Conservation (phyloP, 768 basidiomycete species). For the Grammothele lineata region DNA sequence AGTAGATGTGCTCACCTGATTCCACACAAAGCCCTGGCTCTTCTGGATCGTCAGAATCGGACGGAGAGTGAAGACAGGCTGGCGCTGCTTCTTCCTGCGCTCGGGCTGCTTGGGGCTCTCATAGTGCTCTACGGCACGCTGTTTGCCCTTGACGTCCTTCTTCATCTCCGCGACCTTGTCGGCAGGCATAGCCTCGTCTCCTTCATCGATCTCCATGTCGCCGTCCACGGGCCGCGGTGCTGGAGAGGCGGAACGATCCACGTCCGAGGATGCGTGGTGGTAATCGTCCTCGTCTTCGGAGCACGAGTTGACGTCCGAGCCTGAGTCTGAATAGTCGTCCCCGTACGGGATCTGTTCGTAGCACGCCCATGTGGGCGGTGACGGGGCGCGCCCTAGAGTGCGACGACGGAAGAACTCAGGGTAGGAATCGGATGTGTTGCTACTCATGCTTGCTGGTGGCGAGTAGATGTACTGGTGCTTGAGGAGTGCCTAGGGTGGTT, state of each 20-base stretch:
- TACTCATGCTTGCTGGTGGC: conserved; percentile 16
- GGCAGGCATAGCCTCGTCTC: conserved; percentile 31
- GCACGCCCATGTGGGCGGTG: conserved; percentile 85
- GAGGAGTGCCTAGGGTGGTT: neutral
- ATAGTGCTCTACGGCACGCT: conserved; percentile 67
- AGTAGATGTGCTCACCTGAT: conserved; percentile 56
- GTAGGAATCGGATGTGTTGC: conserved; percentile 18
- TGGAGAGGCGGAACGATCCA: conserved; percentile 18
- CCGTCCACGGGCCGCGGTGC: conserved; percentile 23
- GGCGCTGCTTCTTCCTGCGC: conserved; percentile 50
- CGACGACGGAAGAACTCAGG: conserved; percentile 59
- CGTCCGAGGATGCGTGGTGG: conserved; percentile 22
- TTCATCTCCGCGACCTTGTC: conserved; percentile 38
- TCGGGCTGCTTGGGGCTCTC: conserved; percentile 42
- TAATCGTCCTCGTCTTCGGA: conserved; percentile 77
- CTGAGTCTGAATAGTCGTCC: conserved; percentile 49
- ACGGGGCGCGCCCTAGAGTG: conserved; percentile 73
- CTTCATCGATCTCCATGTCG: conserved; percentile 51
- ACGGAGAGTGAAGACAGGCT: conserved; percentile 57
- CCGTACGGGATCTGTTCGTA: conserved; percentile 84
- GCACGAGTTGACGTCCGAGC: conserved; percentile 61
- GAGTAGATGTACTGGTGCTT: neutral
- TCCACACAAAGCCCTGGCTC: conserved; percentile 90
- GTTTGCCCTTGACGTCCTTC: conserved; percentile 76
- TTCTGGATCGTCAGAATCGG: conserved; percentile 84